phyloP scores from a whole-genome alignment of 2,329 filamentous ascomycete species.

The Taxawa tesnikishii region DNA sequence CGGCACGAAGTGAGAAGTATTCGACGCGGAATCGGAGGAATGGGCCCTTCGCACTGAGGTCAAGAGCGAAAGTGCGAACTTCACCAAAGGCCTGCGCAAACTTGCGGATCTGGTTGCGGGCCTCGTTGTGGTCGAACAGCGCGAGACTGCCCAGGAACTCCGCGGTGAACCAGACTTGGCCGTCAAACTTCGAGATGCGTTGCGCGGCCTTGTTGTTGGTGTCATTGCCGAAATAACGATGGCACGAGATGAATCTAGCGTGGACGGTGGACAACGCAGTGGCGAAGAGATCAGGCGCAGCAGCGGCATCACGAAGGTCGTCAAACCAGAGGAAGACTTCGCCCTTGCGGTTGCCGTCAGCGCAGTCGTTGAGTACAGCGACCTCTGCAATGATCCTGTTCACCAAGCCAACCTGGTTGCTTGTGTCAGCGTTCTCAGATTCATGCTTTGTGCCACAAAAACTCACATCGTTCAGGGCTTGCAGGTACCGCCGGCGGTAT shows the following conservation, averaged over 20 bases:
- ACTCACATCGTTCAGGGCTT: too few relatives aligned
- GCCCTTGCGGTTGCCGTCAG: conserved; percentile 1
- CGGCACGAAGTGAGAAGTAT: conserved; percentile 13
- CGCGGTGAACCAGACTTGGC: conserved; percentile 15
- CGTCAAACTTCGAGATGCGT: conserved; percentile 11
- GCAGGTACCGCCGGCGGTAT: too few relatives aligned
- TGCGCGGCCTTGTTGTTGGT: background rate
- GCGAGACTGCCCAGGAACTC: conserved; percentile 6
- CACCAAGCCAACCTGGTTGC: too few relatives aligned
- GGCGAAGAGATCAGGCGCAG: conserved; percentile 8
- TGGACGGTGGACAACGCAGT: conserved; percentile 6
- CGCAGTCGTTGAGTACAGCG: too few relatives aligned
- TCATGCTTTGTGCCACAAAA: too few relatives aligned
- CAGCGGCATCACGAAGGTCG: conserved; percentile 20
- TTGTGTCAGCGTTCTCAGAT: too few relatives aligned
- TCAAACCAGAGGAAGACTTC: conserved; percentile 22
- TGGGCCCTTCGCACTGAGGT: conserved; percentile 6
- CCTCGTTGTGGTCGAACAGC: conserved; percentile 8
- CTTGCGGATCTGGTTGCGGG: conserved; percentile 7
- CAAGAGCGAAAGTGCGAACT: conserved; percentile 11
- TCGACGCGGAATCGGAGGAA: conserved; percentile 16
- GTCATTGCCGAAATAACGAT: conserved; percentile 1
- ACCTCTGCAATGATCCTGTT: too few relatives aligned
- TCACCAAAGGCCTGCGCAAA: conserved; percentile 13
- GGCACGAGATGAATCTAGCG: conserved; percentile 8